phyloP scores from a whole-genome alignment of 768 basidiomycete species.

The Calvatia gigantea region DNA sequence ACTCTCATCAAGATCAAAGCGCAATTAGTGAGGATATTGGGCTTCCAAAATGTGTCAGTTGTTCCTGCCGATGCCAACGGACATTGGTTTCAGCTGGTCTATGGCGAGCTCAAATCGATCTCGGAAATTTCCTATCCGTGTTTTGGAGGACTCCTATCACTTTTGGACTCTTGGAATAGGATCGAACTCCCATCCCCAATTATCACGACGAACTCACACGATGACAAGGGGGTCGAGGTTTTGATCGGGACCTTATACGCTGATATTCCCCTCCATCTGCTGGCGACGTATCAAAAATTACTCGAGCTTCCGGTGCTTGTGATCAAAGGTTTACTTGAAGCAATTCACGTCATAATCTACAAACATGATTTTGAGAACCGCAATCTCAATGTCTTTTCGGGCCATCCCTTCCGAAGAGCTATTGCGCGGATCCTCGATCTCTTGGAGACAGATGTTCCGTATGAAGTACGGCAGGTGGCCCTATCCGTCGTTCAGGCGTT shows the following conservation, averaged over 20 bases:
- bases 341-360: constrained; percentile 60
- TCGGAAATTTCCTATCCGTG: constrained; percentile 47
- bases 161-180: constrained; percentile 57
- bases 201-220: constrained; percentile 17
- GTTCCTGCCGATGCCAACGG: constrained; percentile 40
- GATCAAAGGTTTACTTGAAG: constrained; percentile 60
- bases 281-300: constrained; percentile 44
- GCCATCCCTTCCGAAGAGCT: constrained; percentile 41
- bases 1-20: constrained; percentile 62
- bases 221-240: constrained; percentile 18
- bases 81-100: constrained; percentile 50
- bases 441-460: constrained; percentile 50
- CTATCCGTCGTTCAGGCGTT: constrained; percentile 60
- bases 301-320: constrained; percentile 49
- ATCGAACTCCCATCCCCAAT: constrained; percentile 46
- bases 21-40: constrained; percentile 44
- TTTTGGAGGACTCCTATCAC: constrained; percentile 50
- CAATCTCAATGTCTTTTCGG: constrained; percentile 24
- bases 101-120: constrained; percentile 43
- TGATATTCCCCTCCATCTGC: constrained; percentile 52
- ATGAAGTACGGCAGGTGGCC: constrained; percentile 65
- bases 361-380: constrained; percentile 65
- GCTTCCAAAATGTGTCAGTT: constrained; percentile 50
- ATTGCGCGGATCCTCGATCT: constrained; percentile 49
- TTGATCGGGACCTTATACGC: constrained; percentile 64